These are phyloP conservation scores for Colletotrichum sp. DNA, from an alignment of 2,329 filamentous ascomycete species.

Conservation along the genomic window DNA sequence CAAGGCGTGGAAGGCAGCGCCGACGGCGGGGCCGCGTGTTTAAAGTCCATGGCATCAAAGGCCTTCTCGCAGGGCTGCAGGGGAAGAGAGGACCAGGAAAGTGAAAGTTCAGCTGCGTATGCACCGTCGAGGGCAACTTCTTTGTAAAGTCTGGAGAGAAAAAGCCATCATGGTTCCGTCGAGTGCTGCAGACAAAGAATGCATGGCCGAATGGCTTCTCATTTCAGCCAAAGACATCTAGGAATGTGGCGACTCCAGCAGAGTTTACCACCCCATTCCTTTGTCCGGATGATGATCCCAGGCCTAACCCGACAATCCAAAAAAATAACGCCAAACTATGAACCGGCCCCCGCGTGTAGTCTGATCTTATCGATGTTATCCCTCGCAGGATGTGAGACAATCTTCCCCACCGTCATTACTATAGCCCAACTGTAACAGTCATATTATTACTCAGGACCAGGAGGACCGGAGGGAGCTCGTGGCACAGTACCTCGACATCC, in stretches of 20 bases:
- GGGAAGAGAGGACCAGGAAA: background rate
- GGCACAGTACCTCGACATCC: constrained; percentile 79
- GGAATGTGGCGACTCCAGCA: constrained; percentile 17
- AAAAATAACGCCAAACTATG: constrained; percentile 12
- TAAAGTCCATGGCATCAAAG: constrained; percentile 19
- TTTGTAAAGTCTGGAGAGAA: constrained; percentile 17
- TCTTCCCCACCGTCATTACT: constrained; percentile 3
- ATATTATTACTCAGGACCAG: constrained; percentile 88
- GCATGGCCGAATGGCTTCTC: constrained; percentile 8
- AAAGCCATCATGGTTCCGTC: constrained; percentile 14
- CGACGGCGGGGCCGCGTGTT: constrained; percentile 7
- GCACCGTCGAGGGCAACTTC: constrained; percentile 16
- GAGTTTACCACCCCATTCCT: constrained; percentile 19
- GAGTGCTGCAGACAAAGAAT: constrained; percentile 18
- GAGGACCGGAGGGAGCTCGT: constrained; percentile 76
- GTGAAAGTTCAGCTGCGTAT: constrained; percentile 10
- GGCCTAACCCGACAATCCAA: background rate
- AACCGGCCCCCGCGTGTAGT: constrained; percentile 11
- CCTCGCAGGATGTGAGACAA: constrained; percentile 14
- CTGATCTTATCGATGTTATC: constrained; percentile 12
- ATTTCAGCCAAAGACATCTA: constrained; percentile 20
- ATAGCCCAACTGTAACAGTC: constrained; percentile 81
- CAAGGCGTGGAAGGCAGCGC: constrained; percentile 5
- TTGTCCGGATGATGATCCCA: constrained; percentile 19
- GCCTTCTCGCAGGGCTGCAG: background rate